phyloP scores from a whole-genome alignment of 768 basidiomycete species.

The Termitomyces sp. region DNA sequence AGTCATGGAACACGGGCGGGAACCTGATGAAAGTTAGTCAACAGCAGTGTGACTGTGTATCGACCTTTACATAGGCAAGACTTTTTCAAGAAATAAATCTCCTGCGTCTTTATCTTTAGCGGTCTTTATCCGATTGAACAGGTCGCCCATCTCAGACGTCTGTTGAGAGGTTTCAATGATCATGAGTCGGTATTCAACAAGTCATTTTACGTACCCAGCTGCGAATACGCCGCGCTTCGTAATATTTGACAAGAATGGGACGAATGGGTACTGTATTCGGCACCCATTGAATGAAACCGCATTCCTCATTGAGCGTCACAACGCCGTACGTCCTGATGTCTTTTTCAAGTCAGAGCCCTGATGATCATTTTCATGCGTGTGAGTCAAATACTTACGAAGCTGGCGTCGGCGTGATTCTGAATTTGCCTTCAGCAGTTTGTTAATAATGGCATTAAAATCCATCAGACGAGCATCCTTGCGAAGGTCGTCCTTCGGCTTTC shows the following conservation, averaged over 20 bases:
- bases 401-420: conserved; percentile 89
- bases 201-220: conserved; percentile 29
- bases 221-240: conserved; percentile 40
- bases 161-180: conserved; percentile 16
- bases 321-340: conserved; percentile 98
- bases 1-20: conserved; percentile 90
- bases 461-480: conserved; percentile 95
- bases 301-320: conserved; percentile 95
- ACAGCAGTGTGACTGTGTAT: not conserved
- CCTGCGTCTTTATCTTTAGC: conserved; percentile 42
- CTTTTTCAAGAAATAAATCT: conserved; percentile 41
- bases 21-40: conserved; percentile 35
- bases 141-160: conserved; percentile 38
- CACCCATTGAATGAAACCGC: conserved; percentile 98
- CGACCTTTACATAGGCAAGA: conserved; percentile 49
- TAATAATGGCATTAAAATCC: conserved; percentile 98
- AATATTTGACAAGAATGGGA: conserved; percentile 62
- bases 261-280: conserved; percentile 85
- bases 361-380: too few relatives aligned
- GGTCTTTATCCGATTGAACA: conserved; percentile 48
- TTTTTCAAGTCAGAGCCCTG: conserved; percentile 21
- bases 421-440: conserved; percentile 89
- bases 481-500: conserved; percentile 96
- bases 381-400: conserved; percentile 55
- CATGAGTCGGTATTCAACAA: not conserved